phyloP scores from a whole-genome alignment of 1,284 basidiomycete genomes.

The Apiotrichum laibachii region DNA sequence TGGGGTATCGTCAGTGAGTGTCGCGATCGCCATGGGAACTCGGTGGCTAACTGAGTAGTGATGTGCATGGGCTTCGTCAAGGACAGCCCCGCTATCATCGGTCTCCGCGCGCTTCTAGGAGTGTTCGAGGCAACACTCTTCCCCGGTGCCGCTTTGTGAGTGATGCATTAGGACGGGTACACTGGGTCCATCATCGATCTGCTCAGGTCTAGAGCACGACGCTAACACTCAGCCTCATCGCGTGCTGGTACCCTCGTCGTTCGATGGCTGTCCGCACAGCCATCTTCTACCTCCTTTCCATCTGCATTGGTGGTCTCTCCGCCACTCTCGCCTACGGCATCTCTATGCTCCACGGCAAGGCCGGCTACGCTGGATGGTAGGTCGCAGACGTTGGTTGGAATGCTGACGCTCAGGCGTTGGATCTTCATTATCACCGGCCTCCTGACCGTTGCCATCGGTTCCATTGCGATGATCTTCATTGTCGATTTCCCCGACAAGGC shows the following conservation, averaged over 20 bases:
- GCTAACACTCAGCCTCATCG: constrained; percentile 36
- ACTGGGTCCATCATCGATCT: not conserved
- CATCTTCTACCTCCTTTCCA: constrained; percentile 49
- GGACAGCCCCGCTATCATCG: constrained; percentile 44
- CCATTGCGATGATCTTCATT: constrained; percentile 8
- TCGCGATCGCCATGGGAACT: too few species aligned
- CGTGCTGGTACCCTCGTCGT: constrained; percentile 53
- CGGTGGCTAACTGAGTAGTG: constrained; percentile 14
- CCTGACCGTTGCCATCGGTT: constrained; percentile 15
- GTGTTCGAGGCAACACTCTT: constrained; percentile 47
- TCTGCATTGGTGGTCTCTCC: not conserved
- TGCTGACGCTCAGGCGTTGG: constrained; percentile 9
- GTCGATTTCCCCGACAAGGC: constrained; percentile 23
- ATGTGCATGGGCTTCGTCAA: constrained; percentile 45
- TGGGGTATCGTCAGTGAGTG: constrained; percentile 46
- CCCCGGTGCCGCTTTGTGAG: constrained; percentile 42
- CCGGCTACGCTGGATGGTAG: constrained; percentile 14
- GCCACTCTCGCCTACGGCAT: constrained; percentile 6
- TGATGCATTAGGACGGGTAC: not conserved
- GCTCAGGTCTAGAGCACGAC: not conserved
- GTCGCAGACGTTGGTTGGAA: not conserved
- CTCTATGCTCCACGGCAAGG: constrained; percentile 2
- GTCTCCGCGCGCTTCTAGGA: constrained; percentile 50
- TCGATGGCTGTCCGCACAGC: constrained; percentile 47
- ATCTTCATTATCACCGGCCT: constrained; percentile 17